Base-by-base conservation (phyloP, 768 basidiomycete species). In the Amanita polypyramis region DNA sequence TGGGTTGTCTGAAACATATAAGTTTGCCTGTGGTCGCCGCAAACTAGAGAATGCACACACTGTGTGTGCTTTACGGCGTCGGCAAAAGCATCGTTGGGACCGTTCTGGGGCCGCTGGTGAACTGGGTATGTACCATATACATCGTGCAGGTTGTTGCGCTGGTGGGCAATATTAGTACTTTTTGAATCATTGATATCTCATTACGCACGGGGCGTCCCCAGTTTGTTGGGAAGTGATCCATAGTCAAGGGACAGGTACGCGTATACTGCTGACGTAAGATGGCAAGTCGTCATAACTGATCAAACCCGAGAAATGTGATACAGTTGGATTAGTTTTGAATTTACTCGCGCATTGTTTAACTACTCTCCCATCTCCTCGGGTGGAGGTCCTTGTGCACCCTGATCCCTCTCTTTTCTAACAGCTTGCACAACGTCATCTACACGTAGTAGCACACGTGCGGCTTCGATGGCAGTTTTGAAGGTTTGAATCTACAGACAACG, bases 401-500 rank as follows among this genome's bases (percentile, higher is more conserved):
- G 75, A 45, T 82, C 79, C 55, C 69, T 68, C 10, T 89, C 86
- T 60, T 86, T 84, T 49, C 87, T 74, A 7, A 80, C 75, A n/a
- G 88, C 88, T 62, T 89, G 86, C 7, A 96, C 90, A 47, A 97
- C 88, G 56, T 96, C 92, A 60, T 96, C 94, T 1, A 96, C 92
- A 21, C 92, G 83, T 20, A 95, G 76, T 3, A 97, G 71, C 72
- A 95, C 85, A 8, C 91, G 86, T 0, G 94, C 85, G 43, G 89
- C 90, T 82, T 99, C 93, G 57, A 98, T 85, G 14, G 96, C 94
- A 6, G 94, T 99, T 76, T 98, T 97, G 60, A 95, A 69, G 7
- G 83, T 97, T 73, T 98, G 95, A 30, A 95, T 85, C 85, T 85
- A 53, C 1, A 20, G n/a, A 34, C 12, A 39, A 40, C 27, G 25